Conservation (phyloP, 805 yeast species). For the Wickerhamiella nectarea region DNA sequence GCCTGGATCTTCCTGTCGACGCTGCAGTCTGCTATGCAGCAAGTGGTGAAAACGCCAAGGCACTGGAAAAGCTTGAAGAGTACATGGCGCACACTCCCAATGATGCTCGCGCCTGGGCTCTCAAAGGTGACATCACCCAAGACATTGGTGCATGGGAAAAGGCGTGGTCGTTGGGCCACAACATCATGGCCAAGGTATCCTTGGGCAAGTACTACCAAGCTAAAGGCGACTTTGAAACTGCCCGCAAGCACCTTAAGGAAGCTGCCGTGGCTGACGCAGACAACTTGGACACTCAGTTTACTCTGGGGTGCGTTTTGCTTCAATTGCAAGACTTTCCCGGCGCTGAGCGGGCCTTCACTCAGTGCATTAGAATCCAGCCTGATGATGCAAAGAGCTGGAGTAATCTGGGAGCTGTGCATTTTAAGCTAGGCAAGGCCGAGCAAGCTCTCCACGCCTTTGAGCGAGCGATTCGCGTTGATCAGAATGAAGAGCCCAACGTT, state of each 20-base stretch:
- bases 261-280: constrained; percentile 62
- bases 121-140: constrained; percentile 71
- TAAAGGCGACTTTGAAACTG: constrained; percentile 36
- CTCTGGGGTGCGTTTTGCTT: constrained; percentile 82
- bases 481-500: constrained; percentile 60
- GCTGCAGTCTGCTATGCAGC: constrained; percentile 86
- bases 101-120: constrained; percentile 72
- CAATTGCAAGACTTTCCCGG: constrained; percentile 55
- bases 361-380: constrained; percentile 79
- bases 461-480: constrained; percentile 55
- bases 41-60: constrained; percentile 57
- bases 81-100: constrained; percentile 45
- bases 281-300: constrained; percentile 72
- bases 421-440: constrained; percentile 46
- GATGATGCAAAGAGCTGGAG: constrained; percentile 79
- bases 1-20: constrained; percentile 63
- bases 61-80: constrained; percentile 42
- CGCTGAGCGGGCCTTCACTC: constrained; percentile 83
- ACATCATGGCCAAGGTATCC: constrained; percentile 75
- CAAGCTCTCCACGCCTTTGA: constrained; percentile 80
- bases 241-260: constrained; percentile 59
- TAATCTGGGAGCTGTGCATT: constrained; percentile 68
- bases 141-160: constrained; percentile 67
- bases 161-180: constrained; percentile 77
- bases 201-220: constrained; percentile 56